A percentile compares a stretch with the other conserved stretches of the same genome.
Evolutionary conservation across 106 monocot species (phyloP).

Genomic region (Iris macrosiphon): DNA sequence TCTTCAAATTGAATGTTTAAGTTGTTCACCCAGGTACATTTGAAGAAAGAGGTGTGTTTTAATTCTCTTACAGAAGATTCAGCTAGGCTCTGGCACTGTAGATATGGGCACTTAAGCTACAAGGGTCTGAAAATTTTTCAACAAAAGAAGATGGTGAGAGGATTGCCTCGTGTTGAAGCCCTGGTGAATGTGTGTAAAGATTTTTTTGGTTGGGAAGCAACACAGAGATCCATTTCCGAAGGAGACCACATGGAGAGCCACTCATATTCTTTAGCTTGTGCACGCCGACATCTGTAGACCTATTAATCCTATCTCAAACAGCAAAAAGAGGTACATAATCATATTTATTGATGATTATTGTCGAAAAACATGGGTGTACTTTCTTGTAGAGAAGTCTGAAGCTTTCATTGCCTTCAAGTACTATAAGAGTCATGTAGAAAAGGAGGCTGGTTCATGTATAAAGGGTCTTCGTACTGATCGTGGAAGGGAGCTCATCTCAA

Average conservation of each 20-base stretch:
- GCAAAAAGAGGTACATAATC: background rate
- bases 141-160: too few relatives aligned
- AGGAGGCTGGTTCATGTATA: background rate
- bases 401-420: background rate
- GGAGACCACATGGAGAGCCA: background rate
- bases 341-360: background rate
- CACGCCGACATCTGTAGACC: conserved; percentile 2
- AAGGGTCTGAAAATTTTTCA: too few relatives aligned
- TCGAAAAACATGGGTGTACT: background rate
- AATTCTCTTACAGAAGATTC: too few relatives aligned
- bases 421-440: background rate
- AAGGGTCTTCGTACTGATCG: background rate
- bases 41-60: too few relatives aligned
- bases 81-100: too few relatives aligned
- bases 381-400: conserved; percentile 5
- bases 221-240: background rate
- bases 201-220: background rate
- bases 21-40: too few relatives aligned
- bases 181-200: background rate
- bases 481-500: background rate
- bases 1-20: too few relatives aligned
- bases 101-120: too few relatives aligned
- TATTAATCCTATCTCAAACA: background rate
- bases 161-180: too few relatives aligned
- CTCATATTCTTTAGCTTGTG: background rate